Base-by-base conservation (phyloP, 2,329 filamentous ascomycete genomes). In the Xylariaceae sp. region DNA sequence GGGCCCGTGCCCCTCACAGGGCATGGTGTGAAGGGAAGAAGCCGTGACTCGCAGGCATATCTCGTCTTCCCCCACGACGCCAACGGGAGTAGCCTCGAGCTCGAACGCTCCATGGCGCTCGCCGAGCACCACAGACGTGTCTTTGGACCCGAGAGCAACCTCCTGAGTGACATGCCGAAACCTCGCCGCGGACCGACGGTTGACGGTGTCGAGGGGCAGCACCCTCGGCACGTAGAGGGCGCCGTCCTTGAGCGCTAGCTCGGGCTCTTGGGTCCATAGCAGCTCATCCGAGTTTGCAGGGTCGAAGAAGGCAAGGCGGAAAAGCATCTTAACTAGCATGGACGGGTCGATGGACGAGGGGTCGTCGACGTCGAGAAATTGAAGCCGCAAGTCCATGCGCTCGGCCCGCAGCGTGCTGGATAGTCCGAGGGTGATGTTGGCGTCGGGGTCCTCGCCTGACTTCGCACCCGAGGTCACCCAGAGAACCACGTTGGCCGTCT, bases 251-350 rank as follows among this genome's bases (percentile, higher is more conserved):
- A 38, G 21, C 13, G 15, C 32, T 12, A 35, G 28, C 26, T 38
- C 32, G 19, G 21, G 36, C 18, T 38, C 36, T 21, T 26, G 23
- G n/a, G 32, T 38, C 36, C 36, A 38, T 3, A 35, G 22, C 4
- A 38, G 14, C 14, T 32, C 15, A 5, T 29, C 28, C 5, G 13
- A 11, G 13, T 29, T 29, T 5, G 35, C 9, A n/a, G 18, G 30
- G 17, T 33, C 31, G 4, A 33, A 8, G 9, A 23, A 19, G 3
- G 19, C 31, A 11, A 37, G 35, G 14, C 31, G 30, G 24, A 37
- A 31, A 21, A 37, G 31, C 24, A 33, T 24, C 25, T 29, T 29
- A 8, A 31, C 25, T 19, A 37, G 21, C 18, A 33, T 13, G 26
- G 19, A 28, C n/a, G 35, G 30, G n/a, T 24, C 19, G 9, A 30